A percentile compares a stretch with the other conserved stretches of the same genome.
These are phyloP conservation scores for Nakazawaea sp. DNA, from an alignment of 805 yeast species.

Conservation along the genomic window DNA sequence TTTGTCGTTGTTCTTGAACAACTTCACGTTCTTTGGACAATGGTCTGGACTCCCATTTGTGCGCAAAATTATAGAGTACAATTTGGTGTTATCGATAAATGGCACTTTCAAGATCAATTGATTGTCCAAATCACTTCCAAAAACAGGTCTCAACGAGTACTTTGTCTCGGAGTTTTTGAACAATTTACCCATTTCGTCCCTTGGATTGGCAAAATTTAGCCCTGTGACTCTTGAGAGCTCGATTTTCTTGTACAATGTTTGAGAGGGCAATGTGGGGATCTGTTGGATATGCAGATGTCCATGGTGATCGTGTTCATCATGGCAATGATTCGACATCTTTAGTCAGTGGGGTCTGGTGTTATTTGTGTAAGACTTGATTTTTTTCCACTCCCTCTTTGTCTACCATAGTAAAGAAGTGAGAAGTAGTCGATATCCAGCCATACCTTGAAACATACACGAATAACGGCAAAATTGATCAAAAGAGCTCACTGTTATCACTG, in stretches of 20 bases:
- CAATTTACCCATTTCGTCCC: constrained; percentile 40
- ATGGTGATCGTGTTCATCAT: constrained; percentile 27
- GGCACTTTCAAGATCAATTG: constrained; percentile 77
- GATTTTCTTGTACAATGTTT: constrained; percentile 57
- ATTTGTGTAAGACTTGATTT: too few relatives aligned
- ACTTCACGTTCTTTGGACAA: constrained; percentile 63
- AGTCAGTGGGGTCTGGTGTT: too few relatives aligned
- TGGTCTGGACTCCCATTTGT: constrained; percentile 47
- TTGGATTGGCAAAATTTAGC: constrained; percentile 50
- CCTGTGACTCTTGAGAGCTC: constrained; percentile 55
- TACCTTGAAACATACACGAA: too few relatives aligned
- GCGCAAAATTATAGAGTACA: constrained; percentile 68
- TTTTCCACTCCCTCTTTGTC: too few relatives aligned
- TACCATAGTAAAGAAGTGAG: too few relatives aligned
- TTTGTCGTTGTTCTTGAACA: constrained; percentile 63
- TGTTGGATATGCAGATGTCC: constrained; percentile 48
- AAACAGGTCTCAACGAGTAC: constrained; percentile 36
- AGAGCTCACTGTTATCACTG: too few relatives aligned
- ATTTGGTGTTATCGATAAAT: constrained; percentile 66
- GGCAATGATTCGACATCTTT: too few relatives aligned
- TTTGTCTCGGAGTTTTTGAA: constrained; percentile 47
- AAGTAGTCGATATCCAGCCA: too few relatives aligned
- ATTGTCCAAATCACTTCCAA: constrained; percentile 67
- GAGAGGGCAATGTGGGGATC: constrained; percentile 62
- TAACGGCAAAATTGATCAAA: too few relatives aligned